Base-by-base conservation (phyloP, 495 filamentous ascomycete species). In the Penicillium arizonense region DNA sequence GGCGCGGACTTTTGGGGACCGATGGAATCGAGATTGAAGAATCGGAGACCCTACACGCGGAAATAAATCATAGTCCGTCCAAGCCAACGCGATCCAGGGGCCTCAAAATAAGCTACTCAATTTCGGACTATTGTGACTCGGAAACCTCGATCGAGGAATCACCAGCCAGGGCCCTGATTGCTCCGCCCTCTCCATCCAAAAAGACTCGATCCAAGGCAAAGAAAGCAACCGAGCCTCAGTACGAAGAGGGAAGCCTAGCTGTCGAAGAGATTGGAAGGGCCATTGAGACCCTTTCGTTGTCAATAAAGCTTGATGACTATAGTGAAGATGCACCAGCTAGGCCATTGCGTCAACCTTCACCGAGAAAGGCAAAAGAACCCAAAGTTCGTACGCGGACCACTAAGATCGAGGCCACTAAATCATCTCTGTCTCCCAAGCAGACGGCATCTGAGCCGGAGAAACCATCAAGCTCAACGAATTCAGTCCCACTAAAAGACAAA, bases 91-190 rank as follows among this genome's bases (percentile, higher is more conserved):
- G 32, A 2, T 43, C 39, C 10, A 39, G 34, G 18, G 57, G 44
- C 32, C 43, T 67, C 14, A 58, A 48, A 24, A 55, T 62, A 26
- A 64, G 65, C 26, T 62, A 62, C 36, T 59, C 65, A 14, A 37
- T 52, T 39, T 46, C 52, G 16, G 39, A 50, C 28, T 10, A 21
- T 14, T 21, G 28, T 13, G 13, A 21, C 16, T 18, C 37, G 18
- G 35, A 50, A 8, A 4, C 24, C 21, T 33, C 26, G n/a, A 7
- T 9, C 13, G 10, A 30, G 35, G 24, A 46, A 7, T 7, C 4
- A 5, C 23, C 20, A 5, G 11, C 12, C 7, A 18, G 23, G 5
- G 9, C 12, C 12, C 7, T 35, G n/a, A 6, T 21, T 16, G 13
- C 20, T 28, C n/a, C 41, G 26, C 21, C 51, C 3, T 48, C 47